phyloP scores from a whole-genome alignment of 75 land plant species.

The Larix kaempferi region DNA sequence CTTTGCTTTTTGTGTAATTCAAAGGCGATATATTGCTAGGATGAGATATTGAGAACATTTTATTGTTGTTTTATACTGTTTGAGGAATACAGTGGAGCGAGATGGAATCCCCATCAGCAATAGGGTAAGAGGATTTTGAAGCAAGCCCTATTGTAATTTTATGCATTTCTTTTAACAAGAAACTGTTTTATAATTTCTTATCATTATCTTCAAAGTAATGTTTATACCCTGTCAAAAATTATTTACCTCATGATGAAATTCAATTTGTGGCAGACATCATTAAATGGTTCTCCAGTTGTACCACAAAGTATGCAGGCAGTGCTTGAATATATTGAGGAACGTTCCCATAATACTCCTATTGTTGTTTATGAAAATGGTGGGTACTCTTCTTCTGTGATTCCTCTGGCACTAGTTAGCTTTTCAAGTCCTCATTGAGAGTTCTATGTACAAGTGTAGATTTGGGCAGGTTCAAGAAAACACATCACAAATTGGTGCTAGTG shows the following conservation, averaged over 20 bases:
- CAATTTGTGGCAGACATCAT: not conserved
- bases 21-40: too few species aligned
- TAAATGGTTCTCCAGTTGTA: not conserved
- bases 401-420: not conserved
- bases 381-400: not conserved
- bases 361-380: slow-evolving; percentile 30
- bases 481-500: too few species aligned
- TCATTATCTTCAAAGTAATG: too few species aligned
- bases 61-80: too few species aligned
- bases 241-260: too few species aligned
- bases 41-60: too few species aligned
- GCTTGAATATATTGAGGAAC: slow-evolving; percentile 21
- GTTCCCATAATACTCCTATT: slow-evolving; percentile 25
- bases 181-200: too few species aligned
- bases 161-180: too few species aligned
- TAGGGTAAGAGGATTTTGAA: not conserved
- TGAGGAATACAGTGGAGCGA: not conserved
- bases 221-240: too few species aligned
- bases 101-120: not conserved
- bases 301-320: slow-evolving; percentile 20
- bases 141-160: too few species aligned
- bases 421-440: not conserved
- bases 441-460: not conserved
- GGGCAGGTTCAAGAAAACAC: too few species aligned
- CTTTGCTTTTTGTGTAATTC: too few species aligned